Base-by-base conservation (phyloP, 2,329 filamentous ascomycete species). In the Colletotrichum sojae region DNA sequence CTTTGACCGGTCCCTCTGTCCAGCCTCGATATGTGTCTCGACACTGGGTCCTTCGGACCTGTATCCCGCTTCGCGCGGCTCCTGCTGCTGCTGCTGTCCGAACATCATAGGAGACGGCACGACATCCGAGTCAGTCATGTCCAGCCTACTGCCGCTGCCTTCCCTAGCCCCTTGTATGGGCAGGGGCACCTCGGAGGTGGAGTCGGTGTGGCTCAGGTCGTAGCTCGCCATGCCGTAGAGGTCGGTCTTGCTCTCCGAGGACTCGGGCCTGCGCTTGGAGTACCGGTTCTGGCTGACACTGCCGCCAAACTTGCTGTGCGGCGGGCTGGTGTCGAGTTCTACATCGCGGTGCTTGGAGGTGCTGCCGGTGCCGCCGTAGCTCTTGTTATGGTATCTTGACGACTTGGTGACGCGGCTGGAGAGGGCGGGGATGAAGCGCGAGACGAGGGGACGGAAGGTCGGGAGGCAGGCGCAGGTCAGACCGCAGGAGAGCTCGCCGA, bases 401-500 rank as follows among this genome's bases (percentile, higher is more conserved):
- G 63, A 63, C 31, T 58, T 68, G 13, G 52, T 57, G n/a, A 40
- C 4, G 20, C 57, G 45, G 5, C 46, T 58, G 12, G 67, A 48
- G 6, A 67, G 39, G 13, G 52, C 58, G 2, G 67, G 67, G 18
- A 70, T 46, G 1, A 67, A 61, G 15, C 57, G 54, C 3, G 63
- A 59, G 1, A 75, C 52, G 27, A 76, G 62, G 16, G 74, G 75
- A 13, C 74, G 73, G 43, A 75, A 68, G 2, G 75, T 75, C 31
- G 73, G 71, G 22, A 76, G 71, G 40, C 73, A 75, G 16, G 73
- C 70, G 60, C 74, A 76, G 9, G 62, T 65, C 2, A 76, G 51
- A 31, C 72, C 73, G 46, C 67, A 71, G 54, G 62, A 67, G 9
- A 76, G 62, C 54, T 76, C 75, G 31, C 69, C 73, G 18, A 76